These are phyloP conservation scores for Macrolepiota fuliginosa DNA, from an alignment of 768 basidiomycete genomes.

Conservation along the genomic window DNA sequence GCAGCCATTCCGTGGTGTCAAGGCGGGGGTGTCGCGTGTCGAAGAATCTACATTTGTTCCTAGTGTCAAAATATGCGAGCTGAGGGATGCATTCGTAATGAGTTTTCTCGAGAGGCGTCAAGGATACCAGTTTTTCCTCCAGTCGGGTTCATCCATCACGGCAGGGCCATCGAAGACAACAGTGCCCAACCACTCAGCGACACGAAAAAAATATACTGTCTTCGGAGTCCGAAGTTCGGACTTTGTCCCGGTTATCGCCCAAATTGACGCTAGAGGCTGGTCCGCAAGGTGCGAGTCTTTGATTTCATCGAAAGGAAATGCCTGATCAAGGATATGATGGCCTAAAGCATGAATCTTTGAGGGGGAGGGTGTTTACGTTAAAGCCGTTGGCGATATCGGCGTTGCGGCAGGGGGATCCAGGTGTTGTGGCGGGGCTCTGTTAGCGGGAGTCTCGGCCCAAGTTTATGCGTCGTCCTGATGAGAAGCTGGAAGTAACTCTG, in stretches of 20 bases:
- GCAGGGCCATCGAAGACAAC: neutral
- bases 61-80: neutral
- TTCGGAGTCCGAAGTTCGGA: too few relatives aligned
- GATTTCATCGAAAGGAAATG: neutral
- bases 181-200: neutral
- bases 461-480: too few relatives aligned
- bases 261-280: too few relatives aligned
- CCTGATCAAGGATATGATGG: neutral
- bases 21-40: neutral
- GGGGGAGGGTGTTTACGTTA: too few relatives aligned
- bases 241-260: too few relatives aligned
- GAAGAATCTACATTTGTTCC: neutral
- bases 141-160: neutral
- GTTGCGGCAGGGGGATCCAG: too few relatives aligned
- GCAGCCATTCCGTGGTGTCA: constrained; percentile 4
- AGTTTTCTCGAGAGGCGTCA: neutral
- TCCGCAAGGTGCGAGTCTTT: neutral
- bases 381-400: too few relatives aligned
- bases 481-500: neutral
- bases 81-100: too few relatives aligned
- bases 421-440: too few relatives aligned
- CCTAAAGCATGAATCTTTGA: neutral
- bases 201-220: neutral
- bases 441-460: too few relatives aligned
- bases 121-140: neutral